Base-by-base conservation (phyloP, 257 asterid species). In the Ballota nigra region DNA sequence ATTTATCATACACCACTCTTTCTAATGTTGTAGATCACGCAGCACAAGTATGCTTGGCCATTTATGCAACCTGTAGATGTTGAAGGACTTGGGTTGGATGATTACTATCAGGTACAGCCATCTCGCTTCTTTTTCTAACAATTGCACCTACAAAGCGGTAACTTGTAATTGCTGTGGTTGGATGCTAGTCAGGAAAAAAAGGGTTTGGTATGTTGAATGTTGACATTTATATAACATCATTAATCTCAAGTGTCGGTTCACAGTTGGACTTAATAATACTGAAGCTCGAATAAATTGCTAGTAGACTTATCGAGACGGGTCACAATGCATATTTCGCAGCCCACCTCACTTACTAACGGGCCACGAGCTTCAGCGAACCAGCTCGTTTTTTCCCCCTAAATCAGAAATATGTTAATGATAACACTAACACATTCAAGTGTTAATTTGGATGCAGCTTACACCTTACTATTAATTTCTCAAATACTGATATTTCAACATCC, bases 41-140 rank as follows among this genome's bases (percentile, higher is more conserved):
- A 91, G 77, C 97, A 89, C 89, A 89, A 89, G 86, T 89, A 86
- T 83, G 99, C 97, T 26, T 91, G 97, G 97, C 99, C 97, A 3
- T 94, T 94, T 85, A 79, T 89, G 97, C 96, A 91, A 68, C 99
- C 99, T 22, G 99, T 94, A 41, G 97, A 94, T 67, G 99, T 89
- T 72, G 95, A 88, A 82, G 99, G 96, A 38, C 99, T 94, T 79
- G 92, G 94, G 59, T 79, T 94, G 84, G 82, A 83, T 78, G 98
- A 94, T 75, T 94, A 94, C 75, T 94, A 91, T 74, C 79, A 91
- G 92, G 98, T 89, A 66, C 61, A 74, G 1, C 38, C 40, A 67
- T 47, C 38, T 19, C 15, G 33, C 70, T 64, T 60, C 29, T 73
- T 62, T 55, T 34, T 38, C 69, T 4, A 16, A 36, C 65, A 45